These are phyloP conservation scores for Ulota crispa DNA, from an alignment of 225 moss, liverwort and hornwort species.

Conservation along the genomic window DNA sequence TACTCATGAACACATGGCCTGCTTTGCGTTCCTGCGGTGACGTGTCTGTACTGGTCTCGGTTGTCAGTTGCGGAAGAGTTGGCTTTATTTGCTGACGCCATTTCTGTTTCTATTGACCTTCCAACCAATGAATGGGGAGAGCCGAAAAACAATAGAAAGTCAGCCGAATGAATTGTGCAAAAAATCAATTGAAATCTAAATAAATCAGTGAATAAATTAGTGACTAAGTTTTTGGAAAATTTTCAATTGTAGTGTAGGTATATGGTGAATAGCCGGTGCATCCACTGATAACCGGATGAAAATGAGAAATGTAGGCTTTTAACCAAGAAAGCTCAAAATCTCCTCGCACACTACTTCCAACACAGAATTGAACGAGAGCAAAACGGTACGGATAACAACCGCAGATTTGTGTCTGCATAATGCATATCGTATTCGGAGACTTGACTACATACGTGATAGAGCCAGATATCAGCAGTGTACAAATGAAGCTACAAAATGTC, in stretches of 20 bases:
- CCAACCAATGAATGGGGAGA: too few species aligned
- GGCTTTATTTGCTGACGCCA: neutral
- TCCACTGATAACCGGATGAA: too few species aligned
- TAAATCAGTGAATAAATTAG: too few species aligned
- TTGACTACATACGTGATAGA: neutral
- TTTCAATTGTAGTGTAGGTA: too few species aligned
- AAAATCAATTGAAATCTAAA: too few species aligned
- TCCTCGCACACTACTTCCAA: too few species aligned
- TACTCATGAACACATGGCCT: neutral
- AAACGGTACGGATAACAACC: neutral
- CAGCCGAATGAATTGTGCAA: too few species aligned
- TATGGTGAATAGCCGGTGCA: too few species aligned
- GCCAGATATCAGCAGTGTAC: neutral
- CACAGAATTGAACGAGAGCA: neutral
- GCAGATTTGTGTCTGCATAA: neutral
- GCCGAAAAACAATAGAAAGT: too few species aligned
- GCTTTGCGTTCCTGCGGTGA: neutral
- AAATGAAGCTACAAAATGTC: neutral
- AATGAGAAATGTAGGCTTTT: too few species aligned
- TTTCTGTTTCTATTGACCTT: neutral
- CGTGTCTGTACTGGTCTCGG: neutral
- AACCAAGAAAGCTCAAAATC: too few species aligned
- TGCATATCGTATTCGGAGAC: neutral
- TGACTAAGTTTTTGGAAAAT: too few species aligned
- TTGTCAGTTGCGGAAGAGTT: neutral